phyloP scores from a whole-genome alignment of 208 protist genomes.

The Phytomonas francai region DNA sequence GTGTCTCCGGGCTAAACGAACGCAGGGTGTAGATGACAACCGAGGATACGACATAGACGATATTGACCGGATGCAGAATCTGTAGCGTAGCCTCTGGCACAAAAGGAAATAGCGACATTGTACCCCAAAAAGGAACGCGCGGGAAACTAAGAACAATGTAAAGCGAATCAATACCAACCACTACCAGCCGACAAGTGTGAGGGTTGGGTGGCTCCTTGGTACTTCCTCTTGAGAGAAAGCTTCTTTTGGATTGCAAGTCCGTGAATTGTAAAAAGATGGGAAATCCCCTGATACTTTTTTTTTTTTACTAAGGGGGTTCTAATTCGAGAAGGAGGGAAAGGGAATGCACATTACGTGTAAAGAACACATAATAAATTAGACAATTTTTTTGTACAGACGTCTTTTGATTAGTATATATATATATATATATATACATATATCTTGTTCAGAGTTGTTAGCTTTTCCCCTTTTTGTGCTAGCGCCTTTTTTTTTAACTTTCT shows the following conservation, averaged over 20 bases:
- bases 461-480: not conserved
- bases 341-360: too few species aligned
- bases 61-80: slow-evolving; percentile 49
- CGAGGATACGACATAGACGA: slow-evolving; percentile 23
- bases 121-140: not conserved
- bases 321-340: too few species aligned
- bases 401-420: slow-evolving; percentile 1
- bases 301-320: too few species aligned
- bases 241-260: not conserved
- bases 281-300: too few species aligned
- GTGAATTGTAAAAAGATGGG: too few species aligned
- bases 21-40: slow-evolving; percentile 32
- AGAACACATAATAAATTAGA: too few species aligned
- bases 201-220: not conserved
- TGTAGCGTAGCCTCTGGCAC: slow-evolving; percentile 11
- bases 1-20: slow-evolving; percentile 49
- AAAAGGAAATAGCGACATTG: not conserved
- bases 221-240: not conserved
- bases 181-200: not conserved
- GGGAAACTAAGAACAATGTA: slow-evolving; percentile 1
- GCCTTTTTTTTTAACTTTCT: not conserved
- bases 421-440: not conserved
- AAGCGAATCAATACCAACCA: not conserved
- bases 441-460: not conserved
- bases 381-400: too few species aligned